A percentile compares a stretch with the other conserved stretches of the same genome.
phyloP scores from a whole-genome alignment of 495 filamentous ascomycete species.

The Penicillium angulare region DNA sequence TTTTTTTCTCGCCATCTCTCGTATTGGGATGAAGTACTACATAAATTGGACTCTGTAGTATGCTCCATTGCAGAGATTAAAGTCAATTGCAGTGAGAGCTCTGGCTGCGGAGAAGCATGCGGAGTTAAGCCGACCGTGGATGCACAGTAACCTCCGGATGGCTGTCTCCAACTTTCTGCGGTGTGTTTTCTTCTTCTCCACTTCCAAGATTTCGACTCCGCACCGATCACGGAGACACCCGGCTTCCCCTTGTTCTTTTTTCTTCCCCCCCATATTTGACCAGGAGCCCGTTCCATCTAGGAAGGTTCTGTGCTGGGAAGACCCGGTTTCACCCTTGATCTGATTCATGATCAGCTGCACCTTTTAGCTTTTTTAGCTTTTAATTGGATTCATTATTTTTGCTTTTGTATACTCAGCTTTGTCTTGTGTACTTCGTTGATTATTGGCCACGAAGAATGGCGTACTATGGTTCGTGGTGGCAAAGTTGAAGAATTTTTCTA shows the following conservation, averaged over 20 bases:
- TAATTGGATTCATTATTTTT: constrained; percentile 1
- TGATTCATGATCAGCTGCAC: constrained; percentile 1
- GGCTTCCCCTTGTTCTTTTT: not conserved
- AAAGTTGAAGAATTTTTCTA: not conserved
- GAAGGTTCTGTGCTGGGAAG: too few relatives aligned
- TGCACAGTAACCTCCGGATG: not conserved
- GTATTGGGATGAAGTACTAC: too few relatives aligned
- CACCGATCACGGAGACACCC: constrained; percentile 21
- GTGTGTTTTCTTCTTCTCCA: not conserved
- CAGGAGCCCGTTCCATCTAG: too few relatives aligned
- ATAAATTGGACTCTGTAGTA: not conserved
- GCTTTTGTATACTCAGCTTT: not conserved
- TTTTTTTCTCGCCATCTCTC: too few relatives aligned
- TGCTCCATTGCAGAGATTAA: too few relatives aligned
- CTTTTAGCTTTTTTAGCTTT: too few relatives aligned
- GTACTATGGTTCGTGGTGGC: not conserved
- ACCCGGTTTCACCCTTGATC: constrained; percentile 18
- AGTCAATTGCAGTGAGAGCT: not conserved
- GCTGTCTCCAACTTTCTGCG: constrained; percentile 12
- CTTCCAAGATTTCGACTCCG: constrained; percentile 10
- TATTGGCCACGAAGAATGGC: not conserved
- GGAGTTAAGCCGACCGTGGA: constrained; percentile 19
- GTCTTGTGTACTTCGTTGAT: not conserved
- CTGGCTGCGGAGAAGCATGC: constrained; percentile 10
- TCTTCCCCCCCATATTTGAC: too few relatives aligned